Base-by-base conservation (phyloP, 805 yeast genomes). In the Ogataea nitratoaversa region DNA sequence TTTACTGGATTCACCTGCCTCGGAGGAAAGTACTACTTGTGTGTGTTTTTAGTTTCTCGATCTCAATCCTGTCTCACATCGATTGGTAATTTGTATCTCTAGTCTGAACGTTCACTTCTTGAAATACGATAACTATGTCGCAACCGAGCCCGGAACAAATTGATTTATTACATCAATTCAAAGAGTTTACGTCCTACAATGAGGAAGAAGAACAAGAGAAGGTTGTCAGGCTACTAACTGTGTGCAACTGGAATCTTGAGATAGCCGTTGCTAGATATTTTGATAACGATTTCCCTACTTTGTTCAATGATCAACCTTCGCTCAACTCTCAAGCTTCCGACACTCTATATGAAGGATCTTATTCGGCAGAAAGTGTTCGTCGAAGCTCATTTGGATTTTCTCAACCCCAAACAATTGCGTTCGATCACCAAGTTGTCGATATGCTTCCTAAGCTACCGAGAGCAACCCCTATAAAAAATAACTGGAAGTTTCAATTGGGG, bases 221-320 rank as follows among this genome's bases (percentile, higher is more conserved):
- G 32, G 71, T 80, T 3, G 57, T 71, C 4, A 58, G 65, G 37
- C 56, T 81, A 19, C 55, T 82, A 37, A 59, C 67, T 24, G 68
- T 72, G 34, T 71, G 78, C 49, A 71, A 77, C 36, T 79, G 80
- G 80, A 72, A 80, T 50, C 53, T 83, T 36, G 85, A 82, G 50
- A 65, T 71, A 32, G 78, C 88, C 1, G 59, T 81, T 24, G 72
- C 82, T 3, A 68, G 77, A 37, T 83, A 70, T 55, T 80, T 80
- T 53, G 90, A 83, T 49, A 74, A 72, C 16, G 67, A 70, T 37
- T 67, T 76, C 60, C 65, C 65, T 3, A 50, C 60, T 1, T 33
- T 60, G 13, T 38, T 53, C 11, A 57, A 54, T 19, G 53, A 51
- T 28, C 43, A 48, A 11, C 36, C 40, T 5, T 30, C 36, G 12